Base-by-base conservation (phyloP, 2,329 filamentous ascomycete genomes). In the Fusarium sp. region DNA sequence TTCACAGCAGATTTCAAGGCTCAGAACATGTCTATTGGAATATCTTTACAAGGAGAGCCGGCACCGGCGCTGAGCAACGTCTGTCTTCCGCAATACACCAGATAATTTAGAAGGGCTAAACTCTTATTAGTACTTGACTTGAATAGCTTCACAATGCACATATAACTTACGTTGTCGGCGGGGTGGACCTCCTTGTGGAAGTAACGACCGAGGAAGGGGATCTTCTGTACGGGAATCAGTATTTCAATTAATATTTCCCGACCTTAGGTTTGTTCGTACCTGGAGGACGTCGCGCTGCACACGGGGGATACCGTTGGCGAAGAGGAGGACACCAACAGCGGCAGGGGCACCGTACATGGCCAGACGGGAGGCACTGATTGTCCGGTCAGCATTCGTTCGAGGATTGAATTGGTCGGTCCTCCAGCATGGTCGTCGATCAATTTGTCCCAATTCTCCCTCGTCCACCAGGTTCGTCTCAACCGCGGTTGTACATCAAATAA, bases 301-400 rank as follows among this genome's bases (percentile, higher is more conserved):
- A 78, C 83, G 84, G 71, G 89, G 89, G 51, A 91, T 85, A 72
- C 89, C 88, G 42, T 88, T 90, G 70, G 86, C 83, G 78, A 83
- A 88, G 83, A 87, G 88, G 74, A 90, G 83, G 69, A 88, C 81
- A 70, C 82, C 87, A 69, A 88, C 83, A 74, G 84, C 84, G 65
- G 86, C 87, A 62, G 87, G 86, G 66, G 81, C 88, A 63, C 87
- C 88, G 75, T 88, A 89, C 57, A 83, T 81, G 62, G 82, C 87
- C 51, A 85, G 72, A 70, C 83, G 87, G 67, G 86, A 58, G 65
- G 83, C 85, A 67, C 88, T 90, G 67, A 14, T 47, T 67, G 24
- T 37, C 34, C 16, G 14, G 58, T 77, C 46, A 76, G 69, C 65
- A 49, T 22, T 56, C 10, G 47, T 24, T 29, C 20, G 7, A 30